Base-by-base conservation (phyloP, 805 yeast genomes). In the Candida michaelii region DNA sequence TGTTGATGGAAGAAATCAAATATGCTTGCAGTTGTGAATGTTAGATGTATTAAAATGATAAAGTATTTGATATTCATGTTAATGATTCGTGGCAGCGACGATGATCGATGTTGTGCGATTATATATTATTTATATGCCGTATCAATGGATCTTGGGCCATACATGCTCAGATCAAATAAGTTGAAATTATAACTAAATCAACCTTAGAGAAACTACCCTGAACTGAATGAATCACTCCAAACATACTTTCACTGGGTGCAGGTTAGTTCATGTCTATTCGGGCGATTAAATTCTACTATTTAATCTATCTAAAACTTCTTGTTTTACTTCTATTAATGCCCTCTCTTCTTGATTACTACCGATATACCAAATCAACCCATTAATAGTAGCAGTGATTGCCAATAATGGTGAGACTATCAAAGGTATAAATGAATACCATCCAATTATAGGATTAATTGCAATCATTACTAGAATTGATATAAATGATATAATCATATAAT, bases 341-440 rank as follows among this genome's bases (percentile, higher is more conserved):
- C 98, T 69, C 39, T 69, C 59, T 58, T 93, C 99, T n/a, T 79
- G 73, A 25, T 89, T 71, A 0, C 95, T 95, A 57, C 90, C 91
- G 23, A 89, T 56, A 43, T 73, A 76, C 30, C 91, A 90, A 34
- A 93, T 85, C 42, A 87, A 55, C 0, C 96, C 96, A 56, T 89
- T 82, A 1, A 85, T 59, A 0, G 77, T 65, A 0, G 96, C 97
- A 0, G 90, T 73, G 2, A 80, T 71, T 0, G 81, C 73, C 2
- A 89, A 59, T 0, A 80, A 50, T 0, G 78, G 68, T 1, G 85
- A 74, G 3, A 73, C 70, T 1, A 87, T 48, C 13, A 80, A 71
- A 59, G 89, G 74, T 5, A 89, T 15, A 4, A 25, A 5, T 8
- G 33, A 13, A 2, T 39, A 24, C 5, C 16, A 4, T 3, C 40